phyloP scores from a whole-genome alignment of 108 stramenopile species.

The Pseudonitzschia multistriata region DNA sequence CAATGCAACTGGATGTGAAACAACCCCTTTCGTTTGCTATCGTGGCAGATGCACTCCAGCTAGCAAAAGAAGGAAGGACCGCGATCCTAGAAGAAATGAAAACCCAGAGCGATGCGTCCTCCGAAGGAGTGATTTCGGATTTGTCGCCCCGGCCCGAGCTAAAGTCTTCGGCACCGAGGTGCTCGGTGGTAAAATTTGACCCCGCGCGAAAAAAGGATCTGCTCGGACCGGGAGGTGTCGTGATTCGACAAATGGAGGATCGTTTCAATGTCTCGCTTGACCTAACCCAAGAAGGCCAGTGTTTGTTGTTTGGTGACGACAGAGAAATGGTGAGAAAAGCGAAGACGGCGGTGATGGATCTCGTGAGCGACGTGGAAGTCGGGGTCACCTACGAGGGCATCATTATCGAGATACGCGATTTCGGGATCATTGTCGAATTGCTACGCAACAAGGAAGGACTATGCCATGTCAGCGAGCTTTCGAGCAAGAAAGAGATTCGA shows the following conservation, averaged over 20 bases:
- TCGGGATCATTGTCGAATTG: constrained; percentile 83
- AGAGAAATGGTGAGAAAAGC: constrained; percentile 54
- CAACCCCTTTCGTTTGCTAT: constrained; percentile 42
- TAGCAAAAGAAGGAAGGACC: constrained; percentile 63
- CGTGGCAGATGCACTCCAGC: constrained; percentile 55
- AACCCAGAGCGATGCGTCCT: constrained; percentile 19
- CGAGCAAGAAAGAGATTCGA: constrained; percentile 28
- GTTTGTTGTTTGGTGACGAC: constrained; percentile 62
- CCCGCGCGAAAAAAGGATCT: constrained; percentile 59
- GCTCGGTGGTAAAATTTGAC: constrained; percentile 58
- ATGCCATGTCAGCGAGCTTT: constrained; percentile 84
- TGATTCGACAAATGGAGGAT: constrained; percentile 63
- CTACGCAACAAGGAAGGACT: constrained; percentile 89
- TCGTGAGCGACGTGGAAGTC: constrained; percentile 70
- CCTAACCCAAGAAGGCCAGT: constrained; percentile 65
- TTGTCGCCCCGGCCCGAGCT: constrained; percentile 36
- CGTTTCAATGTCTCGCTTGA: constrained; percentile 63
- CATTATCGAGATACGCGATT: constrained; percentile 82
- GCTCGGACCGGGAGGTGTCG: constrained; percentile 72
- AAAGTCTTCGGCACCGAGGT: constrained; percentile 58
- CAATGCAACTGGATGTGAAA: constrained; percentile 78
- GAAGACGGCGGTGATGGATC: constrained; percentile 60
- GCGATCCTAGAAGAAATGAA: constrained; percentile 78
- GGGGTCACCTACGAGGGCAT: constrained; percentile 79
- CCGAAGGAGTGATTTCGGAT: constrained; percentile 14